Conservation (phyloP, 2,329 filamentous ascomycete species). For the Dactylellina haptotyla region DNA sequence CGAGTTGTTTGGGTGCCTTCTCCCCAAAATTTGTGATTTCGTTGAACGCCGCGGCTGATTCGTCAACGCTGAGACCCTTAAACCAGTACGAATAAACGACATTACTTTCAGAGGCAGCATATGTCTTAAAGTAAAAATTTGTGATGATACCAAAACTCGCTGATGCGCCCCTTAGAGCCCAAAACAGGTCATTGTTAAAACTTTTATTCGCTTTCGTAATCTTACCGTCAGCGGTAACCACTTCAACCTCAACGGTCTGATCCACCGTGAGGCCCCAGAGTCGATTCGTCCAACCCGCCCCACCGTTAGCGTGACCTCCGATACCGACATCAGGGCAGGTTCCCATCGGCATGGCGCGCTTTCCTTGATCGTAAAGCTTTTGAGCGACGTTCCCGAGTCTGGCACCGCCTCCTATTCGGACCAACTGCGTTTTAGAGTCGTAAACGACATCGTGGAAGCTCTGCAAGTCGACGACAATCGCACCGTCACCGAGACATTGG, state of each 20-base stretch:
- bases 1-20: slow-evolving; percentile 54
- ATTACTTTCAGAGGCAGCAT: slow-evolving; percentile 60
- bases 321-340: slow-evolving; percentile 60
- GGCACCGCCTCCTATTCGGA: slow-evolving; percentile 65
- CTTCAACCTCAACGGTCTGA: slow-evolving; percentile 65
- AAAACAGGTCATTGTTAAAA: slow-evolving; percentile 63
- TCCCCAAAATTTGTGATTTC: slow-evolving; percentile 52
- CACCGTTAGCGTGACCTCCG: slow-evolving; percentile 61
- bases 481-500: slow-evolving; percentile 65
- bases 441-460: slow-evolving; percentile 63
- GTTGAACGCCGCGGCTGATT: slow-evolving; percentile 53
- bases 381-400: slow-evolving; percentile 64
- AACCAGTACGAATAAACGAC: slow-evolving; percentile 59
- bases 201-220: slow-evolving; percentile 55
- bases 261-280: slow-evolving; percentile 67
- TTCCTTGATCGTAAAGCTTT: slow-evolving; percentile 60
- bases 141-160: slow-evolving; percentile 62
- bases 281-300: slow-evolving; percentile 62
- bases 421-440: slow-evolving; percentile 62
- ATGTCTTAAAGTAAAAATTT: slow-evolving; percentile 62
- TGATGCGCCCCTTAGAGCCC: slow-evolving; percentile 62
- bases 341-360: slow-evolving; percentile 57
- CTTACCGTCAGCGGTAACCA: slow-evolving; percentile 61
- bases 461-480: slow-evolving; percentile 65
- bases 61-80: slow-evolving; percentile 57